phyloP scores from a whole-genome alignment of 73 alveolate genomes.

The Symbiodinium pilosum region DNA sequence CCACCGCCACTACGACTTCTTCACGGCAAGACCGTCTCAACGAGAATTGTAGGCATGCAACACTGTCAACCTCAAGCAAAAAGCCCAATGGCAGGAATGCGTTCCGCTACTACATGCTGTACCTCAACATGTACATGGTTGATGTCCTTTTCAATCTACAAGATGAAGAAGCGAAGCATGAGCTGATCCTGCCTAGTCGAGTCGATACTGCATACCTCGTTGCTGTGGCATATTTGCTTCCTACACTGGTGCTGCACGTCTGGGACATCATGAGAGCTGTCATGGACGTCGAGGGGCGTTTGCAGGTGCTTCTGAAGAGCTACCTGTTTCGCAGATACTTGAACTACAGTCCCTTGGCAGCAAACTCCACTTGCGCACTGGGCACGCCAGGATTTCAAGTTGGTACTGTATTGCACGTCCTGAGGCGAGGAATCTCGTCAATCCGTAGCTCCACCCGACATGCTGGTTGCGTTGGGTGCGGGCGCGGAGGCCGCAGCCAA shows the following conservation, averaged over 20 bases:
- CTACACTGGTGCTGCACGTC: constrained; percentile 63
- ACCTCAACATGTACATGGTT: constrained; percentile 76
- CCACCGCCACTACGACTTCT: too few relatives aligned
- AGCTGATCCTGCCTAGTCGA: constrained; percentile 12
- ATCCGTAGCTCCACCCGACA: constrained; percentile 62
- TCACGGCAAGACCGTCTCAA: too few relatives aligned
- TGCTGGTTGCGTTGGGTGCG: constrained; percentile 73
- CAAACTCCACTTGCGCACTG: too few relatives aligned
- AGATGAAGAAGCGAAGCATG: neutral
- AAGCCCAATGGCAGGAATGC: constrained; percentile 30
- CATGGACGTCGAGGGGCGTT: constrained; percentile 53
- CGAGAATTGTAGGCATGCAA: too few relatives aligned
- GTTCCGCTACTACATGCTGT: constrained; percentile 55
- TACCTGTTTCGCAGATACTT: constrained; percentile 62
- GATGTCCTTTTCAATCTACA: constrained; percentile 55
- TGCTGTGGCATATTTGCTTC: constrained; percentile 21
- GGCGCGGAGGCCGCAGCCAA: constrained; percentile 38
- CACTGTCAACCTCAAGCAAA: too few relatives aligned
- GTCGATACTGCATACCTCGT: constrained; percentile 23
- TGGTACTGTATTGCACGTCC: neutral
- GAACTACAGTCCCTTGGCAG: constrained; percentile 38
- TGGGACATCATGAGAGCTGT: constrained; percentile 57
- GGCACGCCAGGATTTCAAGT: too few relatives aligned
- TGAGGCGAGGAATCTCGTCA: constrained; percentile 59
- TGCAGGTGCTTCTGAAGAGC: constrained; percentile 24